These are phyloP conservation scores for Hypomyces rosellus DNA, from an alignment of 2,329 filamentous ascomycete species.

Conservation along the genomic window DNA sequence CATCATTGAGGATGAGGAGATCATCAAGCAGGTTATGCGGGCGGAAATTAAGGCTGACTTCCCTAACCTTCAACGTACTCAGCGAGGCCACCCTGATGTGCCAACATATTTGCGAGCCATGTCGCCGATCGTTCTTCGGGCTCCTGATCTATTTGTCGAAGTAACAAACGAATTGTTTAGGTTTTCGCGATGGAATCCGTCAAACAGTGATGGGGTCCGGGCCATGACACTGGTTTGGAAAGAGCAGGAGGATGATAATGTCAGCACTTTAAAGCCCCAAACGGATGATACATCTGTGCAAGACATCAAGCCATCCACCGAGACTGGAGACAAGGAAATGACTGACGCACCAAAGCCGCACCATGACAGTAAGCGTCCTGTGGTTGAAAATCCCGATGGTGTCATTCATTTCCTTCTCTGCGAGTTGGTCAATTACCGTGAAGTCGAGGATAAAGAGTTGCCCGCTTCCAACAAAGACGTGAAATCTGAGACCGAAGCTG, in stretches of 20 bases:
- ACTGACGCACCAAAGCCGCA: slow-evolving; percentile 57
- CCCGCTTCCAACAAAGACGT: slow-evolving; percentile 36
- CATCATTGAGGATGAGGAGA: slow-evolving; percentile 89
- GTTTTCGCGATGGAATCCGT: slow-evolving; percentile 53
- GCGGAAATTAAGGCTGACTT: slow-evolving; percentile 80
- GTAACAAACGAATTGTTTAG: slow-evolving; percentile 80
- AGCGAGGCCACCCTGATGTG: slow-evolving; percentile 58
- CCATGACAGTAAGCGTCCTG: slow-evolving; percentile 68
- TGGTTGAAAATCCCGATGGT: slow-evolving; percentile 88
- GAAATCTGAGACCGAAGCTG: slow-evolving; percentile 29
- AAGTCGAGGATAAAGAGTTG: slow-evolving; percentile 79
- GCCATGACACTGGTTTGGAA: slow-evolving; percentile 37
- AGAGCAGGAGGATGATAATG: slow-evolving; percentile 23
- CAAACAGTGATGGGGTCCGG: slow-evolving; percentile 27
- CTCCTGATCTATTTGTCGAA: slow-evolving; percentile 80
- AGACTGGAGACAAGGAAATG: slow-evolving; percentile 53
- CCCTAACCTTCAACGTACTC: slow-evolving; percentile 45
- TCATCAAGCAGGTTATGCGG: slow-evolving; percentile 84
- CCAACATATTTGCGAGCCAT: slow-evolving; percentile 68
- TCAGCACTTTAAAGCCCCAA: slow-evolving; percentile 12
- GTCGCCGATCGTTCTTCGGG: slow-evolving; percentile 72
- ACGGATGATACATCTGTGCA: slow-evolving; percentile 19
- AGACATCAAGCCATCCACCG: slow-evolving; percentile 55
- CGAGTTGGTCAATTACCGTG: slow-evolving; percentile 84
- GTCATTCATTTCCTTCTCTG: slow-evolving; percentile 92